Evolutionary conservation across 768 basidiomycete species (phyloP), one percentile per base, ranked within the genome.

Genomic region (Psilocybe azurescens): DNA sequence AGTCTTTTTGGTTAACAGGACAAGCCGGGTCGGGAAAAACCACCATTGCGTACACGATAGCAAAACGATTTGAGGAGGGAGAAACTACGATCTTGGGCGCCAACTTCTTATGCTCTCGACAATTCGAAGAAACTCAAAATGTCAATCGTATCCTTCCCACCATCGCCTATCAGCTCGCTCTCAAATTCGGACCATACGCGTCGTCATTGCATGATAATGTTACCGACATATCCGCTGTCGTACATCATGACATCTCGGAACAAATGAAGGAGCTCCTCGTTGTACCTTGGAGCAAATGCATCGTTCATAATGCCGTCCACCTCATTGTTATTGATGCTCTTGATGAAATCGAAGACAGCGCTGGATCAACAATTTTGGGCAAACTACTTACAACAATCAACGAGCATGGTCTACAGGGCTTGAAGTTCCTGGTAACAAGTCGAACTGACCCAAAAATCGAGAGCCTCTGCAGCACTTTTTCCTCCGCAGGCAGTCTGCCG

Each of bases 281-380:
- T 28, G 56, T 52, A 18, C 69, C 71, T 41, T 72, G 71, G 71
- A 41, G 61, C 16, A 30, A 62, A 46, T 62, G 30, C 51, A n/a
- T 51, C 32, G 2, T 28, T 18, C 36, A 28, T 1, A 54, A 48
- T 3, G 54, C 59, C 55, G 29, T 52, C 11, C 67, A 65, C 44
- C 64, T 72, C 32, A 58, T 72, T 55, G 54, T 70, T 53, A 48
- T 72, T 41, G 71, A 71, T 59, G 71, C 71, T 46, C 61, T 72
- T 3, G 70, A 72, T 54, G 70, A 71, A 60, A 68, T 68, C 30
- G 46, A 61, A 3, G 59, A 36, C 3, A 16, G 48, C 3, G 58
- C 48, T 61, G 69, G 70, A 11, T n/a, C 59, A 2, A 28, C 1
- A 3, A 64, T 70, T 63, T 60, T 70, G 13, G 8, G 46, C 9